These are phyloP conservation scores for Lachancea sp. DNA, from an alignment of 805 yeast species.

Conservation along the genomic window DNA sequence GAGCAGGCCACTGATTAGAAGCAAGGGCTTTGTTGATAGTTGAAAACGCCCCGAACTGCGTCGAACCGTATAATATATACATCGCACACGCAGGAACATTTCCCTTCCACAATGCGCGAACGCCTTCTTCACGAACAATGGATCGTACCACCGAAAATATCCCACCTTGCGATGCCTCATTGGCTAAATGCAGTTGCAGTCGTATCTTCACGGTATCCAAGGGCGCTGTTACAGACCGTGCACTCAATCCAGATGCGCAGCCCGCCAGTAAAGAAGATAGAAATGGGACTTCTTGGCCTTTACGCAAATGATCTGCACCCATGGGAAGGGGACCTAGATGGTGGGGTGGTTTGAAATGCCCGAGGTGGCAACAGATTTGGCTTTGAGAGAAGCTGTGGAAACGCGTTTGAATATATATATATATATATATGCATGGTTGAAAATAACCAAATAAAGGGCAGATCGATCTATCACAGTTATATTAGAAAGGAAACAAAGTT, in stretches of 20 bases:
- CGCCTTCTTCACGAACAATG: conserved; percentile 58
- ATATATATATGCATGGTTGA: no score
- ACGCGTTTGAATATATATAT: no score
- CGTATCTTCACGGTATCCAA: conserved; percentile 32
- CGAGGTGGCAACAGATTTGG: no score
- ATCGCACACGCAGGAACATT: conserved; percentile 85
- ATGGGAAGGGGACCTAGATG: no score
- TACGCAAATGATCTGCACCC: conserved; percentile 39
- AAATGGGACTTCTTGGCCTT: conserved; percentile 48
- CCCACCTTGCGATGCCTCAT: conserved; percentile 4
- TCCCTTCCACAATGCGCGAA: conserved; percentile 87
- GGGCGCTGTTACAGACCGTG: conserved; percentile 39
- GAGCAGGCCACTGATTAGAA: conserved; percentile 16
- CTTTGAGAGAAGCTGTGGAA: no score
- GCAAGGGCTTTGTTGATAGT: conserved; percentile 40
- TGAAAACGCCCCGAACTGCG: conserved; percentile 73
- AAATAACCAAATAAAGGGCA: no score
- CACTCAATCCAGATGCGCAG: conserved; percentile 56
- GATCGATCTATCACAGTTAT: no score
- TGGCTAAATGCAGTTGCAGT: conserved; percentile 21
- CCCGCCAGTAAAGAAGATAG: conserved; percentile 61
- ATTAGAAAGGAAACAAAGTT: no score
- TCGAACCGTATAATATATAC: conserved; percentile 79
- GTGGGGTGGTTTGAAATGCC: no score
- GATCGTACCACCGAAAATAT: conserved; percentile 33